These are phyloP conservation scores for Botrytis fabae DNA, from an alignment of 2,329 filamentous ascomycete species.

Conservation along the genomic window DNA sequence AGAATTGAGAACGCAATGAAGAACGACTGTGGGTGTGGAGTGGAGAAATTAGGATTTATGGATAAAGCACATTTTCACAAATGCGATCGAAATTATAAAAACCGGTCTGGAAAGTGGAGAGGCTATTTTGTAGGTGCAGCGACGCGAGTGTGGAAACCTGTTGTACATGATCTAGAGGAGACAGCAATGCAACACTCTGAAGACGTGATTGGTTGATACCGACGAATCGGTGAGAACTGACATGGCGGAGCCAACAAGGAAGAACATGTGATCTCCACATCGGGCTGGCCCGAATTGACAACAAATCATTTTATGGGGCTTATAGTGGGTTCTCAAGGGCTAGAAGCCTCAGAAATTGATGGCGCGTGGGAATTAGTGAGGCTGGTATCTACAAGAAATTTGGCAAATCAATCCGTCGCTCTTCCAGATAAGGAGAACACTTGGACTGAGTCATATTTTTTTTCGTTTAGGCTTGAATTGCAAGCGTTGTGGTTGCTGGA, in stretches of 20 bases:
- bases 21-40: neutral
- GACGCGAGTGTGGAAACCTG: conserved; percentile 6
- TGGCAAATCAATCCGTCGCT: neutral
- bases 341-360: neutral
- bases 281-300: conserved; percentile 8
- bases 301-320: conserved; percentile 22
- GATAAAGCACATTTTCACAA: conserved; percentile 1
- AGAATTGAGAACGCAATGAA: conserved; percentile 9
- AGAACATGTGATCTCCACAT: conserved; percentile 13
- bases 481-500: neutral
- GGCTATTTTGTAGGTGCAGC: conserved; percentile 4
- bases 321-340: neutral
- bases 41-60: conserved; percentile 16
- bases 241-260: conserved; percentile 11
- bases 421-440: neutral
- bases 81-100: neutral
- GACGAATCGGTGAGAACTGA: neutral
- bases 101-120: conserved; percentile 14
- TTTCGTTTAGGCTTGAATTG: neutral
- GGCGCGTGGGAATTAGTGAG: neutral
- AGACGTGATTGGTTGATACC: conserved; percentile 7
- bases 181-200: conserved; percentile 4
- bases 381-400: neutral
- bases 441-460: neutral
- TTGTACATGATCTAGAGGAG: conserved; percentile 20